These are phyloP conservation scores for Globomyces sp. DNA, from an alignment of 371 early-diverging fungal genomes.

Conservation along the genomic window DNA sequence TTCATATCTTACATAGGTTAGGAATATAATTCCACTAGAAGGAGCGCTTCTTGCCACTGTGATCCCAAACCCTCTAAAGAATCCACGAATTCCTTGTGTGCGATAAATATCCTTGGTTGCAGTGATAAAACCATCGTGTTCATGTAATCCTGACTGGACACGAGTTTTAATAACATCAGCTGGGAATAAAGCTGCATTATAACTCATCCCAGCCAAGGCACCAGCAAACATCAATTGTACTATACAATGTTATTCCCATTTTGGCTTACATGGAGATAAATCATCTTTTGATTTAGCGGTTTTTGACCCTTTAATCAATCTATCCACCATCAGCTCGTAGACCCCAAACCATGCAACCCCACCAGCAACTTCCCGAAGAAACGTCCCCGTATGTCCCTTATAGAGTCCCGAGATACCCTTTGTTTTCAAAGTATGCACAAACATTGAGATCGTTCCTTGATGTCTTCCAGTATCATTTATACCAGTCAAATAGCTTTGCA, in stretches of 20 bases:
- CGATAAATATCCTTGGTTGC: constrained; percentile 64
- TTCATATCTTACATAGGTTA: constrained; percentile 39
- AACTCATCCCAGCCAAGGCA: constrained; percentile 88
- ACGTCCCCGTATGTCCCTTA: constrained; percentile 84
- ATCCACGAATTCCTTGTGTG: constrained; percentile 76
- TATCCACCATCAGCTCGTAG: constrained; percentile 76
- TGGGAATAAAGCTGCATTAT: constrained; percentile 87
- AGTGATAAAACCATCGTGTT: constrained; percentile 21
- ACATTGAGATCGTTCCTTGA: constrained; percentile 72
- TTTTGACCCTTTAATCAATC: constrained; percentile 50
- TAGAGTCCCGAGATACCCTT: constrained; percentile 83
- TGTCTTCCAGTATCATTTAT: constrained; percentile 25
- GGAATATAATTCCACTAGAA: constrained; percentile 88
- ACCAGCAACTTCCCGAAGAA: constrained; percentile 88
- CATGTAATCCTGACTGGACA: constrained; percentile 81
- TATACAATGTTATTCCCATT: no score
- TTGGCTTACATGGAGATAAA: constrained; percentile 23
- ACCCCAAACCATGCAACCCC: constrained; percentile 95
- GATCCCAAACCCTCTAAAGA: constrained; percentile 93
- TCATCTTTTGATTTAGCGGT: constrained; percentile 35
- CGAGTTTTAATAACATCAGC: constrained; percentile 94
- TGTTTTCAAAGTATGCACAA: constrained; percentile 56
- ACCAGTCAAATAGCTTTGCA: constrained; percentile 49
- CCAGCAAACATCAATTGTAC: constrained; percentile 81
- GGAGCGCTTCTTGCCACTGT: constrained; percentile 88